These are phyloP conservation scores for Isoetes engelmannii DNA, from an alignment of 83 land plant genomes.

Conservation along the genomic window DNA sequence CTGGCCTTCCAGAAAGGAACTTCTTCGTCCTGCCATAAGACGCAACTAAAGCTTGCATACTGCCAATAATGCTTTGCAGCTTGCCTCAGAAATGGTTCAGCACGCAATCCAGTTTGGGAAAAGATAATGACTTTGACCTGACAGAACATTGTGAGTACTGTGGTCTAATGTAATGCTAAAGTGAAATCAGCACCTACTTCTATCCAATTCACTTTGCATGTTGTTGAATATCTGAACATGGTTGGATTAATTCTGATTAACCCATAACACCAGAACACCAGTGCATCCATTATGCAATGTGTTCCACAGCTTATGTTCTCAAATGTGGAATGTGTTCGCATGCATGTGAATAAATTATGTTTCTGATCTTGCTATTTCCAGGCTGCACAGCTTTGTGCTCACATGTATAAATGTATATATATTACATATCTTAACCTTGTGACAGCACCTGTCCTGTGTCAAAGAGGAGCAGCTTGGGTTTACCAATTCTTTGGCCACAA, in stretches of 20 bases:
- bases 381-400: neutral
- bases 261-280: neutral
- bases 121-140: conserved; percentile 70
- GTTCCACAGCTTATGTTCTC: neutral
- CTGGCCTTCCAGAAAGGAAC: conserved; percentile 53
- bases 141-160: neutral
- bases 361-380: neutral
- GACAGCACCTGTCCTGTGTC: no score
- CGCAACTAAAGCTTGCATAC: conserved; percentile 56
- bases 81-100: conserved; percentile 54
- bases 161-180: neutral
- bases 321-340: no score
- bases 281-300: neutral
- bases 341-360: neutral
- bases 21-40: conserved; percentile 62
- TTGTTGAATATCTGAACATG: neutral
- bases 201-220: neutral
- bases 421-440: neutral
- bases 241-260: neutral
- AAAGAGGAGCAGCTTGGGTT: no score
- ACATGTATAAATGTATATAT: neutral
- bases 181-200: neutral
- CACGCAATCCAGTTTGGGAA: conserved; percentile 70
- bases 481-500: no score
- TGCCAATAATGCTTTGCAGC: conserved; percentile 49